These are phyloP conservation scores for Lepidium africanum DNA, from an alignment of 345 rosid species.

Conservation along the genomic window DNA sequence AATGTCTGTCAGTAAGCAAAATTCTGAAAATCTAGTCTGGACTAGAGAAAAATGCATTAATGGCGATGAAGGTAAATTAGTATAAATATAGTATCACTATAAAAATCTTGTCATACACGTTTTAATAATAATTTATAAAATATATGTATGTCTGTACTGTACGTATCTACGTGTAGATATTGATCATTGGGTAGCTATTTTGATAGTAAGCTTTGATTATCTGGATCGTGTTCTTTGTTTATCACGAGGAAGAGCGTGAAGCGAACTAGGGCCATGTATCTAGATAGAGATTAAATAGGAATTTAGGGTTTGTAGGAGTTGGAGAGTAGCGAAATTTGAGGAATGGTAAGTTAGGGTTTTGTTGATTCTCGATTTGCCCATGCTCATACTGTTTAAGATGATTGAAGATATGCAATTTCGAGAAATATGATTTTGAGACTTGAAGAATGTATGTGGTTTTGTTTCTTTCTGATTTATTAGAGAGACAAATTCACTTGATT, in stretches of 20 bases:
- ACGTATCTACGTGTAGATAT: constrained; percentile 22
- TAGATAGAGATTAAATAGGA: not conserved
- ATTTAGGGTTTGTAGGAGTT: constrained; percentile 21
- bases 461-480: not conserved
- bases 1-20: not conserved
- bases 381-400: constrained; percentile 3
- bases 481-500: not conserved
- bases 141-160: not conserved
- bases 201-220: constrained; percentile 1
- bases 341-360: constrained; percentile 22
- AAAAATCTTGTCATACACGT: not conserved
- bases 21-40: not conserved
- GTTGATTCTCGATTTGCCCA: not conserved
- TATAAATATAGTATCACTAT: not conserved
- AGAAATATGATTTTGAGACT: constrained; percentile 32
- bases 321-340: constrained; percentile 30
- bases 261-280: too few species aligned
- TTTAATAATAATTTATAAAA: not conserved
- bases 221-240: too few species aligned
- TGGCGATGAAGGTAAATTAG: not conserved
- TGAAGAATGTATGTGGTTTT: constrained; percentile 45
- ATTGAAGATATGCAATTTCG: constrained; percentile 31
- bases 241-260: too few species aligned
- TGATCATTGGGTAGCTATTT: constrained; percentile 13
- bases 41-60: not conserved